A percentile compares a stretch with the other conserved stretches of the same genome.
Evolutionary conservation across 306 rosid species (phyloP).

Genomic region (Vigna reflexopilosa): DNA sequence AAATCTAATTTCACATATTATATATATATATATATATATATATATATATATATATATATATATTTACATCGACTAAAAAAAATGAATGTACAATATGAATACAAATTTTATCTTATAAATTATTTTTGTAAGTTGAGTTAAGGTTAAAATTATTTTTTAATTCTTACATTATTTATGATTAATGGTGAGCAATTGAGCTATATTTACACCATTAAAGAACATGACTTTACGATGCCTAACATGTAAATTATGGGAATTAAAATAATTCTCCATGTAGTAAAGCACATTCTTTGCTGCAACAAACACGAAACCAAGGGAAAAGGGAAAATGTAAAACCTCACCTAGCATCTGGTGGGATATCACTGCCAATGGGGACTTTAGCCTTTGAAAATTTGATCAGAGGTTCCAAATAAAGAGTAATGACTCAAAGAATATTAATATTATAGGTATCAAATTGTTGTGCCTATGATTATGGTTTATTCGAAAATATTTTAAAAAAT

Average conservation of each 20-base stretch:
- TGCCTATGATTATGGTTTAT: neutral
- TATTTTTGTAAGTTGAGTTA: too few species aligned
- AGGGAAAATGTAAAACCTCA: constrained; percentile 35
- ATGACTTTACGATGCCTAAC: neutral
- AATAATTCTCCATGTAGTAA: neutral
- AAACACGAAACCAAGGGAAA: neutral
- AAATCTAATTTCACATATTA: too few species aligned
- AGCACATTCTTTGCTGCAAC: constrained; percentile 12
- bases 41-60: too few species aligned
- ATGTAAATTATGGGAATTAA: neutral
- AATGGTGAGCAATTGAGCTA: neutral
- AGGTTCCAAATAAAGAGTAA: neutral
- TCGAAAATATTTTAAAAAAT: neutral
- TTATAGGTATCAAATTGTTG: too few species aligned
- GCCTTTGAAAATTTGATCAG: constrained; percentile 19
- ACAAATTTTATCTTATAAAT: too few species aligned
- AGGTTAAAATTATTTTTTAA: too few species aligned
- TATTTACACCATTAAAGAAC: neutral
- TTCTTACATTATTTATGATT: neutral
- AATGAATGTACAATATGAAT: too few species aligned
- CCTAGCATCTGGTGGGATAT: constrained; percentile 39
- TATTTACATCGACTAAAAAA: too few species aligned
- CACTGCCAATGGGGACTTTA: constrained; percentile 15
- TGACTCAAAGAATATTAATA: neutral
- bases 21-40: too few species aligned